A percentile compares a stretch with the other conserved stretches of the same genome.
These are phyloP conservation scores for Solanum acaule DNA, from an alignment of 257 asterid species.

Conservation along the genomic window DNA sequence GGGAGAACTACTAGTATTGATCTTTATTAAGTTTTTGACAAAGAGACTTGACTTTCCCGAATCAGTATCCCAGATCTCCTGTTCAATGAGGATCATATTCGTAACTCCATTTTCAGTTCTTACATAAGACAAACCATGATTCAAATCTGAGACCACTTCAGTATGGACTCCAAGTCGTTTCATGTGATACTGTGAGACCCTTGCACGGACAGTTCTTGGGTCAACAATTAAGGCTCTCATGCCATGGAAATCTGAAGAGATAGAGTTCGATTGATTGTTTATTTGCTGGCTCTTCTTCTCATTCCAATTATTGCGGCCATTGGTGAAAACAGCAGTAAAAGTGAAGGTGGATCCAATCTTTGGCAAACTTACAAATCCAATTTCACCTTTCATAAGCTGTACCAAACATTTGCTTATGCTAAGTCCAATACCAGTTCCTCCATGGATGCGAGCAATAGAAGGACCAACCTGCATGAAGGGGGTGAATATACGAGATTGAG, in stretches of 20 bases:
- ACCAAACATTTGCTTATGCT: constrained; percentile 97
- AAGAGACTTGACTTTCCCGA: constrained; percentile 14
- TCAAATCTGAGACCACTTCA: constrained; percentile 39
- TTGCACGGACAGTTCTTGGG: constrained; percentile 56
- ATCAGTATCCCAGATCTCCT: constrained; percentile 67
- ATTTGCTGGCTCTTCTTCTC: constrained; percentile 25
- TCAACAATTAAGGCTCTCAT: constrained; percentile 76
- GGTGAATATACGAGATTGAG: constrained; percentile 68
- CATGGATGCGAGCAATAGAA: constrained; percentile 76
- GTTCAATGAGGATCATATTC: constrained; percentile 58
- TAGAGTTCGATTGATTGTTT: constrained; percentile 14
- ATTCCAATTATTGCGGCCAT: constrained; percentile 18
- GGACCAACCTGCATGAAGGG: constrained; percentile 99
- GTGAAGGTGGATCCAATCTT: constrained; percentile 77
- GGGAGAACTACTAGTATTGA: constrained; percentile 18
- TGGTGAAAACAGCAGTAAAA: constrained; percentile 71
- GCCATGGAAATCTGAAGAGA: constrained; percentile 56
- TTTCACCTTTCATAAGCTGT: constrained; percentile 95
- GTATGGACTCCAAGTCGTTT: constrained; percentile 65
- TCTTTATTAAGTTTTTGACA: constrained; percentile 14
- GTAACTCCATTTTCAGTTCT: constrained; percentile 5
- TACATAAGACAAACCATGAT: constrained; percentile 12
- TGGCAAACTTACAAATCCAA: constrained; percentile 71
- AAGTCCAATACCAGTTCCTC: constrained; percentile 94
- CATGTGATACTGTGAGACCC: constrained; percentile 70